A percentile compares a stretch with the other conserved stretches of the same genome.
Conservation (phyloP, 768 basidiomycete genomes). For the Lactarius pseudohatsudake region DNA sequence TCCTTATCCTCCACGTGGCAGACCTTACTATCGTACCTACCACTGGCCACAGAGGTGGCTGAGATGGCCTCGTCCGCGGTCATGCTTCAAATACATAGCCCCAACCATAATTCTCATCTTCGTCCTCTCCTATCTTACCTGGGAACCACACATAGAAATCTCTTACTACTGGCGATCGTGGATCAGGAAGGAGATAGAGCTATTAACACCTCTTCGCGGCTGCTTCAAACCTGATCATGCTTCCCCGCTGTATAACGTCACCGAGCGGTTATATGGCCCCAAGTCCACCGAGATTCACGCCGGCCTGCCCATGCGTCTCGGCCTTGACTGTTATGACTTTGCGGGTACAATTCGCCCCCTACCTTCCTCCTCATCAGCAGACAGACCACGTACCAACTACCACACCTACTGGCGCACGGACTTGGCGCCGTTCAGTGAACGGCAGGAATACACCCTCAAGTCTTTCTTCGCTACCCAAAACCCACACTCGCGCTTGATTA, state of each 20-base stretch:
- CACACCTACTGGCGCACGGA: slow-evolving; percentile 97
- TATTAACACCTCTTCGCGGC: slow-evolving; percentile 60
- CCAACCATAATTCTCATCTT: slow-evolving; percentile 25
- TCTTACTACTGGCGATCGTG: slow-evolving; percentile 75
- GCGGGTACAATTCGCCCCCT: slow-evolving; percentile 66
- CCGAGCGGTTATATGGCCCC: slow-evolving; percentile 59
- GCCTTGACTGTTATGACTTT: slow-evolving; percentile 91
- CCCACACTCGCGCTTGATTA: slow-evolving; percentile 58
- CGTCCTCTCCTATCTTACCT: slow-evolving; percentile 35
- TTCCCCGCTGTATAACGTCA: slow-evolving; percentile 67
- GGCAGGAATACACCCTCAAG: slow-evolving; percentile 90
- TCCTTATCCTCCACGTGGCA: slow-evolving; percentile 8
- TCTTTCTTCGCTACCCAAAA: slow-evolving; percentile 94
- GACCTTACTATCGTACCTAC: not conserved
- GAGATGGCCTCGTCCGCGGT: slow-evolving; percentile 13
- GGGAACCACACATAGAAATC: slow-evolving; percentile 86
- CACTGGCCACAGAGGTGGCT: not conserved
- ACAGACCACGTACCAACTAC: slow-evolving; percentile 58
- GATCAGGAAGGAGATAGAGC: slow-evolving; percentile 71
- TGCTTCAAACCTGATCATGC: slow-evolving; percentile 70
- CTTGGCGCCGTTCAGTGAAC: slow-evolving; percentile 72
- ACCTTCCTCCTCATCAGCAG: not conserved
- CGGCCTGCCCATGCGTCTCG: slow-evolving; percentile 73
- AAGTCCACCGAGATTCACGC: slow-evolving; percentile 73
- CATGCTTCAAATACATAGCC: slow-evolving; percentile 24